Base-by-base conservation (phyloP, 371 early-diverging fungal genomes). In the Rhizomucor pusillus region DNA sequence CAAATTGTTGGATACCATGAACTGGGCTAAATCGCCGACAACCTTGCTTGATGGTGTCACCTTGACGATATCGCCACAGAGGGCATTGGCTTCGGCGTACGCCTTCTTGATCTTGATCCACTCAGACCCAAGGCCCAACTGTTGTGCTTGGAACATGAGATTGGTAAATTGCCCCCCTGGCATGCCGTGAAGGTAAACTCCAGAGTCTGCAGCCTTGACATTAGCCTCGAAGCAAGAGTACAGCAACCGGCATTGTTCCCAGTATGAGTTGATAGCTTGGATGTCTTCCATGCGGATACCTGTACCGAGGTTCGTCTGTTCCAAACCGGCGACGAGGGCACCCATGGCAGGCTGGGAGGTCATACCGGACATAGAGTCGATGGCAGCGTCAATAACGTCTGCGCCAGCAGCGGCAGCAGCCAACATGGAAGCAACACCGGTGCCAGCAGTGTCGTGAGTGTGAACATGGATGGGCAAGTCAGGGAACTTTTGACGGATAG, bases 131-230 rank as follows among this genome's bases (percentile, higher is more conserved):
- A 97, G 79, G 7, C 97, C 97, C 11, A 95, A 78, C 60, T 90
- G 89, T 62, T 91, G 89, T 34, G 93, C 89, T 75, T 97, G 96
- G 90, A 97, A 97, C 81, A 94, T 84, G 57, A 97, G 69, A 75
- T 97, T 97, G 48, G 97, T 97, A 80, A 95, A 97, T 75, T 97
- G 92, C 34, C 90, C 94, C 49, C 97, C 97, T 44, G 97, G 96
- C 95, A 97, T 95, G 79, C 95, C 95, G 68, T 93, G 93, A 33
- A 84, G 81, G 67, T 94, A 97, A 22, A 97, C 95, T 37, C 91
- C 90, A 4, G 94, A 90, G 62, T 95, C 96, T 6, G 87, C 83
- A 7, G 85, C 82, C 61, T 88, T 86, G 63, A 95, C 89, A 50
- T 88, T 88, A 41, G 91, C 91, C 63, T 97, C 97, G 62, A 97